Conservation (phyloP, 345 rosid genomes). For the Hibiscus syriacus region DNA sequence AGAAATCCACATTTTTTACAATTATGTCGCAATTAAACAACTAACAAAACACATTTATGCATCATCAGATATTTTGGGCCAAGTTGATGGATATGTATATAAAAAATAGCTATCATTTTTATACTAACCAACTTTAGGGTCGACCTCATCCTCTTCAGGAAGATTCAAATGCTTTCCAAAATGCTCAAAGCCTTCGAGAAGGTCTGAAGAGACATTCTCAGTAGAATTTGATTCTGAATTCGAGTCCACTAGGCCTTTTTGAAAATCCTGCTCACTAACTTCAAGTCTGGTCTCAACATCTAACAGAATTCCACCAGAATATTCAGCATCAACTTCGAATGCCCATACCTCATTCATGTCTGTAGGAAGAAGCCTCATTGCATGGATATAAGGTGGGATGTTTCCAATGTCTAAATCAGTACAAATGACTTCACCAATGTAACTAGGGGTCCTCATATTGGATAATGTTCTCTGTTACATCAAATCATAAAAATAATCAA, state of each 20-base stretch:
- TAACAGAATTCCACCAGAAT: conserved; percentile 66
- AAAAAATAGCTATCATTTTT: not conserved
- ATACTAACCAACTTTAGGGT: conserved; percentile 49
- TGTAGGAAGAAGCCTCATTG: conserved; percentile 64
- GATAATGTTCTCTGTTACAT: conserved; percentile 67
- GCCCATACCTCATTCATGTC: conserved; percentile 91
- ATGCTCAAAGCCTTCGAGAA: conserved; percentile 74
- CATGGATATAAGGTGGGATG: conserved; percentile 82
- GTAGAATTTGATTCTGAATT: conserved; percentile 36
- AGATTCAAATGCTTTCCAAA: conserved; percentile 56
- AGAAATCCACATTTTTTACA: not conserved
- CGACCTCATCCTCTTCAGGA: conserved; percentile 40
- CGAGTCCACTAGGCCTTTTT: conserved; percentile 42
- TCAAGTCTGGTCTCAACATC: conserved; percentile 78
- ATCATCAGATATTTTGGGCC: not conserved
- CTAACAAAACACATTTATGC: not conserved
- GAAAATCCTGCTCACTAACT: conserved; percentile 52
- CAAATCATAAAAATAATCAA: conserved; percentile 10
- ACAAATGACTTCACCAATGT: conserved; percentile 74
- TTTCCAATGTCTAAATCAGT: conserved; percentile 53
- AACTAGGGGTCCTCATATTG: conserved; percentile 83
- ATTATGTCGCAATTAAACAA: not conserved
- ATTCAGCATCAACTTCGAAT: conserved; percentile 81
- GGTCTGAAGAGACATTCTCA: conserved; percentile 41
- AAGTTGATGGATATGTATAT: not conserved